Conservation (phyloP, 257 asterid genomes). For the Verbascum thapsus region DNA sequence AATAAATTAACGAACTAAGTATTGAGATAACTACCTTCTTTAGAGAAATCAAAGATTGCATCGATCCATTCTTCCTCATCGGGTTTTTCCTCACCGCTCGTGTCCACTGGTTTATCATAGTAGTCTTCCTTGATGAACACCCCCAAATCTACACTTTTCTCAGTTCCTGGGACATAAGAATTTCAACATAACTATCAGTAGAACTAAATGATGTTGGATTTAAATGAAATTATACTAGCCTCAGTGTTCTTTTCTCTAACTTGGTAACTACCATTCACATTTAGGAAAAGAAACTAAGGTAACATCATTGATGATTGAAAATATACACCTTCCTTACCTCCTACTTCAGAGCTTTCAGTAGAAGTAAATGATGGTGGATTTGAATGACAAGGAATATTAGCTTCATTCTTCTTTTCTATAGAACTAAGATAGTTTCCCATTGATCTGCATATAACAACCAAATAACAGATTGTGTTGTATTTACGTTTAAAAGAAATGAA, state of each 20-base stretch:
- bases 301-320: neutral
- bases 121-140: slow-evolving; percentile 50
- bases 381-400: slow-evolving; percentile 36
- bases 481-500: slow-evolving; percentile 1
- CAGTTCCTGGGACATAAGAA: neutral
- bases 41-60: slow-evolving; percentile 69
- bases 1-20: too few species aligned
- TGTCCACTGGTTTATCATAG: slow-evolving; percentile 40
- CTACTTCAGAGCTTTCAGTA: slow-evolving; percentile 49
- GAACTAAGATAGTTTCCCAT: slow-evolving; percentile 25
- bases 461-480: too few species aligned
- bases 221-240: too few species aligned
- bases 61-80: slow-evolving; percentile 46
- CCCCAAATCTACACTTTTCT: slow-evolving; percentile 41
- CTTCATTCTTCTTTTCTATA: slow-evolving; percentile 34
- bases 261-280: too few species aligned
- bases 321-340: slow-evolving; percentile 37
- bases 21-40: slow-evolving; percentile 47
- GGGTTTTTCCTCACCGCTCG: slow-evolving; percentile 32
- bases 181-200: neutral
- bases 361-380: slow-evolving; percentile 45
- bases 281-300: neutral
- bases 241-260: too few species aligned
- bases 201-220: neutral
- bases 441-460: slow-evolving; percentile 26